Base-by-base conservation (phyloP, 2,329 filamentous ascomycete species). In the Eurotiales sp. region DNA sequence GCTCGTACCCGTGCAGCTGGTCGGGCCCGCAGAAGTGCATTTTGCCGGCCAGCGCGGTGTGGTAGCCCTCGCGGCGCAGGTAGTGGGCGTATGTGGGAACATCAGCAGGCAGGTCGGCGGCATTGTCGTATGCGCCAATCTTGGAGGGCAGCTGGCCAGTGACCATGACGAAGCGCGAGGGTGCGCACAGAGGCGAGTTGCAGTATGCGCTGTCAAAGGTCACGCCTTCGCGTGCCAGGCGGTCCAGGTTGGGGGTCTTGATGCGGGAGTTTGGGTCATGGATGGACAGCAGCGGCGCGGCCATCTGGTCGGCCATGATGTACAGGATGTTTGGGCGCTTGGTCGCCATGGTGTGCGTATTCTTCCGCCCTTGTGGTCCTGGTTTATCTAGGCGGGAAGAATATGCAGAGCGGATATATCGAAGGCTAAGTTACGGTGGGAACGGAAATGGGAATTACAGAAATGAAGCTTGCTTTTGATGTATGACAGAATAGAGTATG, bases 221-320 rank as follows among this genome's bases (percentile, higher is more conserved):
- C 27, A 96, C 90, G 8, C 90, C 87, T 55, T 82, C 82, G 58
- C 85, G 82, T 2, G 91, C 90, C 56, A 96, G 79, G 46, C 83
- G 81, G 71, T 96, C 89, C 54, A 96, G 81, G 72, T 96, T 85
- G 43, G 91, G 91, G 1, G 91, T 96, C 72, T 90, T 88, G 78
- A 96, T 96, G 67, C 88, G 87, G 1, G 90, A 95, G 47, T 86
- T 78, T 41, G 85, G 81, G 70, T 96, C 91, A 77, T 96, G 90
- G 76, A 96, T 92, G 75, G 90, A 92, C 60, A 96, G 82, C 60
- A 91, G 81, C 15, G 91, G 91, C 23, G 91, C 91, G 15, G 91
- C 88, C 69, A 96, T 83, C 75, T 96, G 91, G 72, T 96, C 91
- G 50, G 91, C 91, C 90, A 96, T 96, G 74, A 96, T 95, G 77